Evolutionary conservation across 352 stramenopile genomes (phyloP).

Genomic region (Phytophthora vignae): DNA sequence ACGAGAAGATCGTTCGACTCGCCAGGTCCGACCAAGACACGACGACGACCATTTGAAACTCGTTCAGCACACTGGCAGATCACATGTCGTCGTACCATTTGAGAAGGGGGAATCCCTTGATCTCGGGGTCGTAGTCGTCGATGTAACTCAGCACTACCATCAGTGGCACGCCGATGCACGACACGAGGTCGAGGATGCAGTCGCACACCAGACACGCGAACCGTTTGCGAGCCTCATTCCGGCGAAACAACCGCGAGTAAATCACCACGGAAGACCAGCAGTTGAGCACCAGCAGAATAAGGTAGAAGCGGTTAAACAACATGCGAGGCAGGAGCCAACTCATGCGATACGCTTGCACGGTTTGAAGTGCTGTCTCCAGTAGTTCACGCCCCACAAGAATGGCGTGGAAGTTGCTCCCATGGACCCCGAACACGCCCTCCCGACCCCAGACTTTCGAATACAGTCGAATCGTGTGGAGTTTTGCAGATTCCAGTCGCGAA

Average conservation of each 20-base stretch:
- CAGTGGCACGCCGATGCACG: conserved; percentile 18
- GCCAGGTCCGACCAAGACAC: conserved; percentile 20
- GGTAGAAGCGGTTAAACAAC: conserved; percentile 11
- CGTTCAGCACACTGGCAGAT: conserved; percentile 6
- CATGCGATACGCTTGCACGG: neutral
- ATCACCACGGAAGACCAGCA: conserved; percentile 8
- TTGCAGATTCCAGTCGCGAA: neutral
- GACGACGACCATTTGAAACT: conserved; percentile 24
- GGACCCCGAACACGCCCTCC: neutral
- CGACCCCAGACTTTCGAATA: neutral
- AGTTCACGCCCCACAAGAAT: neutral
- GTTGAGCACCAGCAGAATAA: conserved; percentile 23
- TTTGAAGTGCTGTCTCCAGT: conserved; percentile 1
- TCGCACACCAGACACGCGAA: conserved; percentile 6
- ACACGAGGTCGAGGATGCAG: conserved; percentile 22
- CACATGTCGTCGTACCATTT: neutral
- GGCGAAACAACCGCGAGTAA: neutral
- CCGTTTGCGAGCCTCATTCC: neutral
- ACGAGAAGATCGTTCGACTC: conserved; percentile 4
- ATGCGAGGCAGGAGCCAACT: neutral
- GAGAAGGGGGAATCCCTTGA: neutral
- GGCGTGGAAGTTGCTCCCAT: neutral
- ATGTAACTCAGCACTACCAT: conserved; percentile 13
- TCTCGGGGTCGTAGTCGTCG: neutral
- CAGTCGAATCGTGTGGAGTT: neutral